Percentiles rank a stretch among this genome's conserved stretches.
phyloP scores from a whole-genome alignment of 2,329 filamentous ascomycete species.

The Stemphylium vesicarium region DNA sequence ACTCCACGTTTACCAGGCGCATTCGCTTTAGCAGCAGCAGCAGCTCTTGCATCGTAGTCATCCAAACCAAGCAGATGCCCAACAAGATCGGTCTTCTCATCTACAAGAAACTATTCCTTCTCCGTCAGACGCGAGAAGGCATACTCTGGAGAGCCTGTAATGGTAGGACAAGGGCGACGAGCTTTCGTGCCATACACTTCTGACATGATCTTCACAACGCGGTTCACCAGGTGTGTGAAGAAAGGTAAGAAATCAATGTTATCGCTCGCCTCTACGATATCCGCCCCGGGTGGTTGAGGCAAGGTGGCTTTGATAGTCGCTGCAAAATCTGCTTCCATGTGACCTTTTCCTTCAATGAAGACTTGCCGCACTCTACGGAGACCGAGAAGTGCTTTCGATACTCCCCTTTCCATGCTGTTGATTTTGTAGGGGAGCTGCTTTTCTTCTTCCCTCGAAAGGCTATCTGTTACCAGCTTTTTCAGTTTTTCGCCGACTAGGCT shows the following conservation, averaged over 20 bases:
- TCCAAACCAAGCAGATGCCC: too few species aligned
- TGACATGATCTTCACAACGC: background rate
- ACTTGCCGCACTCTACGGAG: constrained; percentile 24
- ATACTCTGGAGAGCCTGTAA: background rate
- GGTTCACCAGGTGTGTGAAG: background rate
- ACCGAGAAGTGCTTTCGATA: constrained; percentile 23
- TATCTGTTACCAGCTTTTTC: background rate
- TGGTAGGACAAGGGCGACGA: background rate
- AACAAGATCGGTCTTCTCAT: too few species aligned
- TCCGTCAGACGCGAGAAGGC: background rate
- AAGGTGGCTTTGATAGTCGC: background rate
- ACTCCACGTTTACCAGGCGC: too few species aligned
- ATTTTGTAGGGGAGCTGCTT: constrained; percentile 6
- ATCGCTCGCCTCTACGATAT: background rate
- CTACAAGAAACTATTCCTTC: background rate
- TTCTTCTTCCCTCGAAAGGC: constrained; percentile 9
- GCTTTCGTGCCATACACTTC: background rate
- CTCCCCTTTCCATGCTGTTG: constrained; percentile 15
- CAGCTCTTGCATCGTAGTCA: too few species aligned
- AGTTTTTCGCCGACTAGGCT: background rate
- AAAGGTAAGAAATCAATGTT: background rate
- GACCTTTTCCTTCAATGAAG: background rate
- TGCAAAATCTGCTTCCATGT: background rate
- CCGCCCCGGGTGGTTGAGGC: background rate
- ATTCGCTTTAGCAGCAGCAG: too few species aligned